These are phyloP conservation scores for Phlebopus sp. DNA, from an alignment of 1,284 basidiomycete genomes.

Conservation along the genomic window DNA sequence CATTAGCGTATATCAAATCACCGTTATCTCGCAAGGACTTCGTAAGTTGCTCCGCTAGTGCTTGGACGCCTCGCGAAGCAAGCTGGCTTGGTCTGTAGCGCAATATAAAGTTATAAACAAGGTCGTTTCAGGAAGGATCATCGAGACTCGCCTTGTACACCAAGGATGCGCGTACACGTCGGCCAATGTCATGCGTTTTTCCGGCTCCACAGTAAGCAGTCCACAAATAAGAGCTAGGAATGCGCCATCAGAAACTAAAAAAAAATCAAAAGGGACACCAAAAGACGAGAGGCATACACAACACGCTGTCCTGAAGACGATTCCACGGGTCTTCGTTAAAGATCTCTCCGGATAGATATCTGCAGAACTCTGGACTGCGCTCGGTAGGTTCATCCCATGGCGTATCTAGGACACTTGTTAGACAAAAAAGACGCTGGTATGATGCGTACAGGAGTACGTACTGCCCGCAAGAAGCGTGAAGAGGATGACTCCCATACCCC, in stretches of 20 bases:
- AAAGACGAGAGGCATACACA: conserved; percentile 53
- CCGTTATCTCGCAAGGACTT: conserved; percentile 63
- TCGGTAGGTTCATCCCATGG: conserved; percentile 96
- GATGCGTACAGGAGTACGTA: conserved; percentile 42
- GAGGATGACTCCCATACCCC: conserved; percentile 96
- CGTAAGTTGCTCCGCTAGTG: conserved; percentile 68
- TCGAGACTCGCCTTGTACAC: conserved; percentile 62
- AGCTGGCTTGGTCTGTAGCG: conserved; percentile 75
- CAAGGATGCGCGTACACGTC: conserved; percentile 77
- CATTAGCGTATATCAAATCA: conserved; percentile 67
- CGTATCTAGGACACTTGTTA: conserved; percentile 79
- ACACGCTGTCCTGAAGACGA: conserved; percentile 56
- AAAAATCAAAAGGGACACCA: neutral
- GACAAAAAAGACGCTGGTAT: conserved; percentile 1
- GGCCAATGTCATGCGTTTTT: conserved; percentile 64
- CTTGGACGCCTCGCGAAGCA: conserved; percentile 47
- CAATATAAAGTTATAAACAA: conserved; percentile 1
- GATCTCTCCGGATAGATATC: conserved; percentile 76
- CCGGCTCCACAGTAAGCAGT: conserved; percentile 75
- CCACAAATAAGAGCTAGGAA: conserved; percentile 64
- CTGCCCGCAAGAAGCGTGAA: conserved; percentile 92
- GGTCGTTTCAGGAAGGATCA: neutral
- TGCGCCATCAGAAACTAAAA: neutral
- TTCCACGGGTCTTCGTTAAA: conserved; percentile 84
- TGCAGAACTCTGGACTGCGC: conserved; percentile 74